These are phyloP conservation scores for Ilyonectria sp. DNA, from an alignment of 2,329 filamentous ascomycete genomes.

Conservation along the genomic window DNA sequence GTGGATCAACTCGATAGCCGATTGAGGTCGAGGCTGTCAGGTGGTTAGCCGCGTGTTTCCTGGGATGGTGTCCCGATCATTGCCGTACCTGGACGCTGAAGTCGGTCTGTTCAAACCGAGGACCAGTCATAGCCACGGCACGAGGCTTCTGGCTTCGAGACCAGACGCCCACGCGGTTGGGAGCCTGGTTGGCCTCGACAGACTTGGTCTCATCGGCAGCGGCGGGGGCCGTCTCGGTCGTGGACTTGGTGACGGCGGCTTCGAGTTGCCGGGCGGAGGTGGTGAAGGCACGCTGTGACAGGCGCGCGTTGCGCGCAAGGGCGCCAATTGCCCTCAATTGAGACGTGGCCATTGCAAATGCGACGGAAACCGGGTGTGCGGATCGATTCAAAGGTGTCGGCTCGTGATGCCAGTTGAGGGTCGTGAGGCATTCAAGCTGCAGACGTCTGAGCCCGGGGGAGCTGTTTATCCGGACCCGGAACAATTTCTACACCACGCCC, in stretches of 20 bases:
- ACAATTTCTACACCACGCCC: constrained; percentile 36
- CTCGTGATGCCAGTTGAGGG: constrained; percentile 37
- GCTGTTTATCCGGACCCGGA: constrained; percentile 46
- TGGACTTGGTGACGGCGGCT: constrained; percentile 55
- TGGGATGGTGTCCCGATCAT: constrained; percentile 13
- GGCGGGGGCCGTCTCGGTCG: constrained; percentile 59
- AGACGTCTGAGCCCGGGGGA: constrained; percentile 32
- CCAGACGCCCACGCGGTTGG: constrained; percentile 88
- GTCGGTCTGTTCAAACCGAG: constrained; percentile 97
- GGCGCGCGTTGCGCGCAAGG: constrained; percentile 61
- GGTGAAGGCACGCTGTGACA: constrained; percentile 64
- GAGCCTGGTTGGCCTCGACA: constrained; percentile 80
- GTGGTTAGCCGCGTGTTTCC: constrained; percentile 38
- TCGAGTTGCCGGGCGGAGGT: constrained; percentile 65
- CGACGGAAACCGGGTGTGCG: constrained; percentile 46
- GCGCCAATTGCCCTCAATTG: constrained; percentile 62
- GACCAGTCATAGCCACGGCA: constrained; percentile 89
- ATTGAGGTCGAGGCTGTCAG: constrained; percentile 84
- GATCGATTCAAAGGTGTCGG: constrained; percentile 46
- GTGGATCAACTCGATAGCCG: constrained; percentile 97
- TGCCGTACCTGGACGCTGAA: constrained; percentile 87
- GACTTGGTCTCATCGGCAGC: constrained; percentile 59
- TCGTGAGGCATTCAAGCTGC: constrained; percentile 45
- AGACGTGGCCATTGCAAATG: constrained; percentile 58
- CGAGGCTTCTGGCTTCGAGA: constrained; percentile 88